Evolutionary conservation across 2,329 filamentous ascomycete genomes (phyloP).

Genomic region (Ploettnerulaceae sp.): DNA sequence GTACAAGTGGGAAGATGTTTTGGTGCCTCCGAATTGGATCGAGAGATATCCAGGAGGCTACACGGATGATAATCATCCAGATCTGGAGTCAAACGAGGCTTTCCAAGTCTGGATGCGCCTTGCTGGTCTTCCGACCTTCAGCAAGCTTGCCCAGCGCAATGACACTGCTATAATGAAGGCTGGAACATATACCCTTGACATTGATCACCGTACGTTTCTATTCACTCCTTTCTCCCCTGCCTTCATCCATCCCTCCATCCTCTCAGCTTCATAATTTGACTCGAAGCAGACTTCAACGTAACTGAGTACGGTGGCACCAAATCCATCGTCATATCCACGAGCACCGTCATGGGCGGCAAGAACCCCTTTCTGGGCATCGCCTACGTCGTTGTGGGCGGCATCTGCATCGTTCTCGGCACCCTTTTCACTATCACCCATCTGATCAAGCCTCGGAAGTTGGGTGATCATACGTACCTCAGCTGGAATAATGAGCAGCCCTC

Average conservation of each 20-base stretch:
- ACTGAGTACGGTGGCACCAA: constrained; percentile 79
- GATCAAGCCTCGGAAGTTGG: constrained; percentile 92
- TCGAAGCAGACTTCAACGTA: constrained; percentile 68
- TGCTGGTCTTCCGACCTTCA: constrained; percentile 87
- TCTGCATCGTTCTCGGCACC: constrained; percentile 83
- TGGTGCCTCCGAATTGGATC: constrained; percentile 84
- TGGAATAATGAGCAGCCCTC: constrained; percentile 74
- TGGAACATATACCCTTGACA: constrained; percentile 72
- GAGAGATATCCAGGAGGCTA: constrained; percentile 67
- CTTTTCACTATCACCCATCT: constrained; percentile 89
- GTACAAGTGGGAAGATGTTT: constrained; percentile 60
- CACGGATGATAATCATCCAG: constrained; percentile 54
- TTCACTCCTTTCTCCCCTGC: background rate
- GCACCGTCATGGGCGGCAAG: constrained; percentile 88
- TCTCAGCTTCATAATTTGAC: background rate
- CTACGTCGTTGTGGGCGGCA: constrained; percentile 87
- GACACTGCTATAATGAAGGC: constrained; percentile 60
- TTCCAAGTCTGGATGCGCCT: constrained; percentile 99
- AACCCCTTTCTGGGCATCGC: constrained; percentile 96
- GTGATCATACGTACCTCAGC: constrained; percentile 93
- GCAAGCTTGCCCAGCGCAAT: constrained; percentile 85
- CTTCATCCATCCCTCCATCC: background rate
- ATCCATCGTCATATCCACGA: constrained; percentile 81
- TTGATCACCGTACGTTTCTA: constrained; percentile 68
- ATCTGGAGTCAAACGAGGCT: constrained; percentile 70